These are phyloP conservation scores for Astragalus membranaceus DNA, from an alignment of 306 rosid species.

Conservation along the genomic window DNA sequence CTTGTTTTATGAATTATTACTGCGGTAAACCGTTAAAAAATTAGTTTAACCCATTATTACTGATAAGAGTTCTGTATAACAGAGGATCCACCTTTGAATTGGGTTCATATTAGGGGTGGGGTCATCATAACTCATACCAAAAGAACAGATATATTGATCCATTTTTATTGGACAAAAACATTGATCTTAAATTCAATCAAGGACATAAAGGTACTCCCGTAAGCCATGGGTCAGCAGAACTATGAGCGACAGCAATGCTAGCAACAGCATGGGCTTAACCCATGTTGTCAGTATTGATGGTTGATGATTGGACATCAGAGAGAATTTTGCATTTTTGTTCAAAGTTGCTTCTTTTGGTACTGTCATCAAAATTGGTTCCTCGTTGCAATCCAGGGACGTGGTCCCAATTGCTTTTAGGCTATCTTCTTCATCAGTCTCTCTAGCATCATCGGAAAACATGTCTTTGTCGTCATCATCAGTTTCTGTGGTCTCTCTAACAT, in stretches of 20 bases:
- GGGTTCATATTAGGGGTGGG: no score
- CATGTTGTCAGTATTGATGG: slow-evolving; percentile 10
- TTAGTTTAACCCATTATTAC: no score
- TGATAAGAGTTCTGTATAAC: no score
- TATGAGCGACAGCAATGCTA: slow-evolving; percentile 22
- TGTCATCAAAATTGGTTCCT: slow-evolving; percentile 20
- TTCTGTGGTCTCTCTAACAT: not conserved
- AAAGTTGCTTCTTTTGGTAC: not conserved
- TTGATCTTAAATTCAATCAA: not conserved
- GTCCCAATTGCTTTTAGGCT: slow-evolving; percentile 19
- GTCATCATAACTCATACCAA: not conserved
- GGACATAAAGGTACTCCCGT: slow-evolving; percentile 2
- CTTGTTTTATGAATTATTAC: no score
- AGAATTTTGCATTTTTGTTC: not conserved
- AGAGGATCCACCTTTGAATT: no score
- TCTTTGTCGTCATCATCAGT: slow-evolving; percentile 3
- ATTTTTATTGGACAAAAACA: not conserved
- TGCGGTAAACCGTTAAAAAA: no score
- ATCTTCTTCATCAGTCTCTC: slow-evolving; percentile 11
- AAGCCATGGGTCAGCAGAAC: slow-evolving; percentile 12
- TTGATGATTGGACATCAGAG: not conserved
- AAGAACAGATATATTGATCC: not conserved
- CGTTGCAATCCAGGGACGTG: slow-evolving; percentile 22
- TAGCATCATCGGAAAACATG: not conserved
- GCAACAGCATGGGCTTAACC: slow-evolving; percentile 22